These are phyloP conservation scores for Mycena polygramma DNA, from an alignment of 768 basidiomycete species.

Conservation along the genomic window DNA sequence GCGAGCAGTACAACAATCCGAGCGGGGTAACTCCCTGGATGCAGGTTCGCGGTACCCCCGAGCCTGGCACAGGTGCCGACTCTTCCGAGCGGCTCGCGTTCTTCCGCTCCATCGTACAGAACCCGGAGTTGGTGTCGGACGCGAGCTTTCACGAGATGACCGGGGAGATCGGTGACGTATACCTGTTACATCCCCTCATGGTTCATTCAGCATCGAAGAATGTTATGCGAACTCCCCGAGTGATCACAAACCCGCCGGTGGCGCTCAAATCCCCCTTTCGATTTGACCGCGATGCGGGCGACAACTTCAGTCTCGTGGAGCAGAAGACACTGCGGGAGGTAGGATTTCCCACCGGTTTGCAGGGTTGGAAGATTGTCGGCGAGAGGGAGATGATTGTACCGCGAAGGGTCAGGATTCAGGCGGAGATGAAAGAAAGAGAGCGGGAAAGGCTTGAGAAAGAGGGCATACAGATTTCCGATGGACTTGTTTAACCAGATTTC, in stretches of 20 bases:
- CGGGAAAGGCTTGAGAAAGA: conserved; percentile 50
- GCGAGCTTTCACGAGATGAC: conserved; percentile 67
- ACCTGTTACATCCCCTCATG: conserved; percentile 75
- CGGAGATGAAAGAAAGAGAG: conserved; percentile 65
- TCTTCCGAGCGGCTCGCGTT: conserved; percentile 33
- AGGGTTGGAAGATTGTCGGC: conserved; percentile 61
- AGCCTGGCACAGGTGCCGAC: conserved; percentile 18
- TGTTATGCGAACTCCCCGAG: conserved; percentile 64
- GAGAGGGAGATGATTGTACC: conserved; percentile 64
- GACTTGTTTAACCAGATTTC: no score
- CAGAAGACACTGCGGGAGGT: conserved; percentile 68
- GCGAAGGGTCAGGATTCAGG: conserved; percentile 56
- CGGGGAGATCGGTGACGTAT: conserved; percentile 73
- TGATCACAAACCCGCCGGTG: conserved; percentile 78
- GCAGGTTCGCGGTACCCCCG: conserved; percentile 31
- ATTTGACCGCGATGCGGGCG: conserved; percentile 57
- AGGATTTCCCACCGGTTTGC: conserved; percentile 52
- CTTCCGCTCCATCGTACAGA: conserved; percentile 56
- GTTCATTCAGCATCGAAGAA: conserved; percentile 75
- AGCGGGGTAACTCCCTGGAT: conserved; percentile 38
- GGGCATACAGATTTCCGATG: no score
- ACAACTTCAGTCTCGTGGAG: conserved; percentile 72
- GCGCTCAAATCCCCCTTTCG: conserved; percentile 67
- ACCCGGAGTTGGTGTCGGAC: conserved; percentile 49
- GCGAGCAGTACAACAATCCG: conserved; percentile 27